Percentiles rank a stretch among this genome's conserved stretches.
Conservation (phyloP, 495 filamentous ascomycete genomes). For the Delitschia confertaspora region DNA sequence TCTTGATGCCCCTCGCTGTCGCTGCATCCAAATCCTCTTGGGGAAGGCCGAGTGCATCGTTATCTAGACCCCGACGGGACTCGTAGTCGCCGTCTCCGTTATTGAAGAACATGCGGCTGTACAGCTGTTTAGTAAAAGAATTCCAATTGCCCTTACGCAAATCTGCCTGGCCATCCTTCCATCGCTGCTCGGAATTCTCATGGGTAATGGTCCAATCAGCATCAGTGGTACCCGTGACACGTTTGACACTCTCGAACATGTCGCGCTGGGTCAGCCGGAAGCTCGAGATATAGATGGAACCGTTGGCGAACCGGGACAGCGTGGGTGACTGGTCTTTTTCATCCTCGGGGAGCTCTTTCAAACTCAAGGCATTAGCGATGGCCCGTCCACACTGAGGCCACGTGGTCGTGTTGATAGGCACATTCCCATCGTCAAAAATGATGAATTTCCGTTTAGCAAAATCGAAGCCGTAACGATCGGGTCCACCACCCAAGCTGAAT, state of each 20-base stretch:
- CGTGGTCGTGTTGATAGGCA: constrained; percentile 35
- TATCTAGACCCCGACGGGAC: constrained; percentile 36
- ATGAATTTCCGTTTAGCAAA: constrained; percentile 34
- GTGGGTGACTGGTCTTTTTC: constrained; percentile 29
- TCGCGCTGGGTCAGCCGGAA: constrained; percentile 38
- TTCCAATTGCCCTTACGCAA: constrained; percentile 39
- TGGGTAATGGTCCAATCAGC: constrained; percentile 45
- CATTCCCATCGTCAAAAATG: constrained; percentile 44
- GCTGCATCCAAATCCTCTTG: constrained; percentile 53
- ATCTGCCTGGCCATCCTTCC: constrained; percentile 33
- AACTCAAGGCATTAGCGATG: constrained; percentile 35
- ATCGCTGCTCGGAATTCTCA: constrained; percentile 37
- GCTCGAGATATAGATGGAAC: constrained; percentile 31
- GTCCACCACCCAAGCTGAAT: constrained; percentile 35
- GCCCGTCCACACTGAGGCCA: constrained; percentile 40
- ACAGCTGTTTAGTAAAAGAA: constrained; percentile 47
- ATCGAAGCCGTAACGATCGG: constrained; percentile 42
- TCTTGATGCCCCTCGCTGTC: constrained; percentile 31
- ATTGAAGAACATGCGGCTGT: constrained; percentile 45
- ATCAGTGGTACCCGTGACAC: constrained; percentile 41
- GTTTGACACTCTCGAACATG: constrained; percentile 37
- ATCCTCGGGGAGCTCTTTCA: constrained; percentile 39
- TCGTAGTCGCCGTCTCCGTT: constrained; percentile 41
- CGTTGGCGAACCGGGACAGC: constrained; percentile 31
- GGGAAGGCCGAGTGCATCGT: constrained; percentile 46